Percentiles rank a stretch among this genome's conserved stretches.
These are phyloP conservation scores for Solanum chiquidenum DNA, from an alignment of 257 asterid genomes.

Conservation along the genomic window DNA sequence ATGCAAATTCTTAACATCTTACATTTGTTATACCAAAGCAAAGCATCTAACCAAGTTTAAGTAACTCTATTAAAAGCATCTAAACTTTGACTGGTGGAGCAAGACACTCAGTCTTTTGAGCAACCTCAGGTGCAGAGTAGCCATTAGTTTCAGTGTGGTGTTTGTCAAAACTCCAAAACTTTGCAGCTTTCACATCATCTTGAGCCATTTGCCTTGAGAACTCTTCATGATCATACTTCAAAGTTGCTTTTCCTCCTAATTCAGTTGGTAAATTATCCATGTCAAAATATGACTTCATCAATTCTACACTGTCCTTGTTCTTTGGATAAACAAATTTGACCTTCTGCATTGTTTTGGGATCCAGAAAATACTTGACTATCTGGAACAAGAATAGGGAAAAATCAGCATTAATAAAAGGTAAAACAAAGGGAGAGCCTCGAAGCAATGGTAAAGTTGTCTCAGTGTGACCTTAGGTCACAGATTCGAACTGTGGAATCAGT, in stretches of 20 bases:
- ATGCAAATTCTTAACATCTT: neutral
- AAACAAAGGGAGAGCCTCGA: neutral
- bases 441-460: neutral
- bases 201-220: conserved; percentile 72
- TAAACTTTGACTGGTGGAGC: conserved; percentile 23
- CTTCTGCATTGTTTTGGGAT: conserved; percentile 79
- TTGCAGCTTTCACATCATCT: conserved; percentile 66
- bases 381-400: conserved; percentile 8
- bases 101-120: conserved; percentile 37
- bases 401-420: neutral
- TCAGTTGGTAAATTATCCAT: conserved; percentile 80
- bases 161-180: conserved; percentile 66
- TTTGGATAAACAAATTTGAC: conserved; percentile 90
- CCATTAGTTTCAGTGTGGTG: conserved; percentile 17
- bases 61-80: neutral
- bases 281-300: conserved; percentile 68
- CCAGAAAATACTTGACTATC: conserved; percentile 89
- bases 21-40: neutral
- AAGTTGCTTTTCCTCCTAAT: conserved; percentile 81
- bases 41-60: neutral
- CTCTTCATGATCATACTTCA: conserved; percentile 78
- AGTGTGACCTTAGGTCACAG: neutral
- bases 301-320: conserved; percentile 82
- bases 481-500: neutral
- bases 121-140: conserved; percentile 51